Conservation (phyloP, 1,284 basidiomycete genomes). For the Sporisorium sorghi region DNA sequence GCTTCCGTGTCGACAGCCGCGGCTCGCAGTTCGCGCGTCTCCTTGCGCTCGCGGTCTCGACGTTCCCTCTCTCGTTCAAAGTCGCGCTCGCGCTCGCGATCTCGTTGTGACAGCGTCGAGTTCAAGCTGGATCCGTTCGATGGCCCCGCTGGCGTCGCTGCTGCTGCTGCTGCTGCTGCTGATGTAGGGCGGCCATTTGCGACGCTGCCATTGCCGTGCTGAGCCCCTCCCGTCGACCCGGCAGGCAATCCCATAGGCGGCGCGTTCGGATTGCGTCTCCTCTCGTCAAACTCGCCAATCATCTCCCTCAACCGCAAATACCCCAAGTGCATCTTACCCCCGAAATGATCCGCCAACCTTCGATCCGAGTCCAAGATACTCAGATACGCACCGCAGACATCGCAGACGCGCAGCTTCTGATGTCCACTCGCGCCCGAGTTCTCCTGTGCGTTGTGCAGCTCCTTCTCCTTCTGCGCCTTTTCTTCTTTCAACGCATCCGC, state of each 20-base stretch:
- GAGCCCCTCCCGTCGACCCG: slow-evolving; percentile 5
- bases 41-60: slow-evolving; percentile 49
- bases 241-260: slow-evolving; percentile 41
- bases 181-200: slow-evolving; percentile 12
- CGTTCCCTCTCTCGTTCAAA: slow-evolving; percentile 46
- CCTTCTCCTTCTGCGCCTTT: slow-evolving; percentile 95
- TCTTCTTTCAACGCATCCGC: slow-evolving; percentile 97
- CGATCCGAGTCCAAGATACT: slow-evolving; percentile 98
- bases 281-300: slow-evolving; percentile 76
- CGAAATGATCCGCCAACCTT: slow-evolving; percentile 98
- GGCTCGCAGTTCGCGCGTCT: slow-evolving; percentile 42
- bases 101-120: slow-evolving; percentile 24
- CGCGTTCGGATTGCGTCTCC: slow-evolving; percentile 40
- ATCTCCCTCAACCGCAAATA: slow-evolving; percentile 97
- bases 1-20: slow-evolving; percentile 17
- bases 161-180: not conserved
- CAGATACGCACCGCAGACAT: slow-evolving; percentile 98
- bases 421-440: slow-evolving; percentile 98
- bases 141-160: slow-evolving; percentile 4
- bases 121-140: slow-evolving; percentile 8
- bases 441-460: slow-evolving; percentile 94
- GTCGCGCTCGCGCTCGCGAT: slow-evolving; percentile 51
- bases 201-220: slow-evolving; percentile 21
- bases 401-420: slow-evolving; percentile 98
- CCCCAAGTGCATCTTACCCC: slow-evolving; percentile 99